Percentiles rank a stretch among this genome's conserved stretches.
These are phyloP conservation scores for Iberis pinnata DNA, from an alignment of 345 rosid species.

Conservation along the genomic window DNA sequence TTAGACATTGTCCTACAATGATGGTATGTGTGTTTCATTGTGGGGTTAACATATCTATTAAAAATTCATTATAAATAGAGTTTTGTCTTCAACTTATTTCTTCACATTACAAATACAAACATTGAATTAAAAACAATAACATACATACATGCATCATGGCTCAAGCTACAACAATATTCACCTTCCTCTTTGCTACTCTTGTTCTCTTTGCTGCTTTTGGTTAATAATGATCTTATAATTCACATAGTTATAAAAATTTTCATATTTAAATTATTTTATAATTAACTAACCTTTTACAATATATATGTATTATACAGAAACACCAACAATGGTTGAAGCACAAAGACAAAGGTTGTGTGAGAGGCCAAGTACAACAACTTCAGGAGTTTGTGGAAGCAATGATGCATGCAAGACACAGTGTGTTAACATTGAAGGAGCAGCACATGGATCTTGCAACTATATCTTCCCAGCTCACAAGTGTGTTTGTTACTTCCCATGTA, in stretches of 20 bases:
- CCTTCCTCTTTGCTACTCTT: neutral
- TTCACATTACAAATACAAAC: neutral
- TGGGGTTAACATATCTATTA: neutral
- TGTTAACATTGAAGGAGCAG: slow-evolving; percentile 1
- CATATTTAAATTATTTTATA: neutral
- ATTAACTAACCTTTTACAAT: neutral
- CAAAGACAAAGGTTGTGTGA: neutral
- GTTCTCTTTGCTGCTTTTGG: neutral
- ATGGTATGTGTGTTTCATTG: no score
- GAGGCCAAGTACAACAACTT: slow-evolving; percentile 6
- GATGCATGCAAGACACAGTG: slow-evolving; percentile 4
- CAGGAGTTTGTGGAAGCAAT: slow-evolving; percentile 3
- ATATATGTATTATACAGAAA: neutral
- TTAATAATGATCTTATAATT: no score
- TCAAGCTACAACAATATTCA: neutral
- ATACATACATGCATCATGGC: neutral
- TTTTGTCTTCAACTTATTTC: slow-evolving; percentile 2
- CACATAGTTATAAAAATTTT: no score
- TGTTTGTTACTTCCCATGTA: neutral
- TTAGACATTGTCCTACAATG: no score
- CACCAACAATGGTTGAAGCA: neutral
- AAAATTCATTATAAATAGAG: slow-evolving; percentile 11
- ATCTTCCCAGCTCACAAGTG: slow-evolving; percentile 1
- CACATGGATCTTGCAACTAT: slow-evolving; percentile 10
- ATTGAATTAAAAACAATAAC: no score